These are phyloP conservation scores for Pugionium cornutum DNA, from an alignment of 345 rosid genomes.

Conservation along the genomic window DNA sequence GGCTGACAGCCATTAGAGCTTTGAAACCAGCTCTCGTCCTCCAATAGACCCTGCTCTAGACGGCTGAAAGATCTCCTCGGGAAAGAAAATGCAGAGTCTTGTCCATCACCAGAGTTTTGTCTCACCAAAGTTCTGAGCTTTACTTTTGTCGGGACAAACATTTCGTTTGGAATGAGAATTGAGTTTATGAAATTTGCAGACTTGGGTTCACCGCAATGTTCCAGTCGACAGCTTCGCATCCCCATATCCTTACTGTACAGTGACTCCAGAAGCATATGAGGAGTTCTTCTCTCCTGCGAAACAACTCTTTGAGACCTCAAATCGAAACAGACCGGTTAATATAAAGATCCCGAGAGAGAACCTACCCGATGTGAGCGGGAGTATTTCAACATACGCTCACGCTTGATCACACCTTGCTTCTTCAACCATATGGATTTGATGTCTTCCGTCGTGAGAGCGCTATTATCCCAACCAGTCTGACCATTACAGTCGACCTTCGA, in stretches of 20 bases:
- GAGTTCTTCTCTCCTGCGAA: constrained; percentile 64
- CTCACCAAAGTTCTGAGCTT: constrained; percentile 37
- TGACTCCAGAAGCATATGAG: constrained; percentile 48
- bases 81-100: constrained; percentile 52
- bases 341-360: constrained; percentile 7
- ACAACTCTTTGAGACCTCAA: constrained; percentile 12
- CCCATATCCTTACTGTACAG: constrained; percentile 43
- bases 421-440: constrained; percentile 56
- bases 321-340: not conserved
- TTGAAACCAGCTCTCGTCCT: constrained; percentile 47
- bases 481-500: constrained; percentile 44
- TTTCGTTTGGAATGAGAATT: constrained; percentile 32
- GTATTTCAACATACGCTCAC: constrained; percentile 79
- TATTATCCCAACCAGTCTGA: constrained; percentile 58
- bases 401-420: constrained; percentile 57
- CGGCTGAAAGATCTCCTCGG: constrained; percentile 72
- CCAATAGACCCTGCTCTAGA: constrained; percentile 35
- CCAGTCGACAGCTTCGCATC: constrained; percentile 41
- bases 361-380: constrained; percentile 75
- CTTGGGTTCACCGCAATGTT: constrained; percentile 42
- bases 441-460: constrained; percentile 60
- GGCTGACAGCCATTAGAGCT: constrained; percentile 58
- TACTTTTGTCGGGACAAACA: constrained; percentile 35
- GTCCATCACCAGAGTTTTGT: constrained; percentile 49
- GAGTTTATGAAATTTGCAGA: constrained; percentile 37